A percentile compares a stretch with the other conserved stretches of the same genome.
phyloP scores from a whole-genome alignment of 2,329 filamentous ascomycete genomes.

The Tetracladium maxilliforme region DNA sequence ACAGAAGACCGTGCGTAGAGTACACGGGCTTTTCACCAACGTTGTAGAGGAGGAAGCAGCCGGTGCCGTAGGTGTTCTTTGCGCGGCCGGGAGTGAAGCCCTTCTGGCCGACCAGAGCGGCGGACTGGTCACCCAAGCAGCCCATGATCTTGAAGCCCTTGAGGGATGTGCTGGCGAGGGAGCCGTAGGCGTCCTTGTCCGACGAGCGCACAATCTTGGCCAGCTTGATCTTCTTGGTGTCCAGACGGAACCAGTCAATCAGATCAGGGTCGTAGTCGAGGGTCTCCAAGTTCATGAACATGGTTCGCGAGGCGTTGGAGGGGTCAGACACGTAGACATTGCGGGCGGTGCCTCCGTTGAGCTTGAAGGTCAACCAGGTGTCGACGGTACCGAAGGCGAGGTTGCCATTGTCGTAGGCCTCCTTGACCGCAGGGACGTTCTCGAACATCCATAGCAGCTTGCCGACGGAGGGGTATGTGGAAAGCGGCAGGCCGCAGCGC shows the following conservation, averaged over 20 bases:
- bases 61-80: constrained; percentile 87
- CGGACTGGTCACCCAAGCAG: constrained; percentile 76
- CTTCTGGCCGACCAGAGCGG: constrained; percentile 73
- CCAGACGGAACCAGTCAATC: constrained; percentile 65
- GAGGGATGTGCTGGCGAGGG: constrained; percentile 47
- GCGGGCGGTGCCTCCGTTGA: constrained; percentile 58
- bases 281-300: constrained; percentile 84
- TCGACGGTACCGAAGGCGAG: constrained; percentile 81
- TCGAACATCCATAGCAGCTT: constrained; percentile 75
- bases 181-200: constrained; percentile 57
- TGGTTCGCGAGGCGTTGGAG: constrained; percentile 79
- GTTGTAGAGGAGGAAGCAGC: constrained; percentile 82
- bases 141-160: constrained; percentile 64
- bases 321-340: constrained; percentile 67
- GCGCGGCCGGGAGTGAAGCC: constrained; percentile 70
- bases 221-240: constrained; percentile 51
- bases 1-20: constrained; percentile 66
- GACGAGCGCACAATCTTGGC: constrained; percentile 79
- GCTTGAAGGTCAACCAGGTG: constrained; percentile 72
- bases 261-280: constrained; percentile 67
- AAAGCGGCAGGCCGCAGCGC: constrained; percentile 69
- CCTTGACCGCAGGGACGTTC: constrained; percentile 52
- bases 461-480: constrained; percentile 76
- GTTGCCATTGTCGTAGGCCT: constrained; percentile 62
- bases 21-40: constrained; percentile 76